Conservation (phyloP, 1,139 yeast species). For the Geotrichum candidum region DNA sequence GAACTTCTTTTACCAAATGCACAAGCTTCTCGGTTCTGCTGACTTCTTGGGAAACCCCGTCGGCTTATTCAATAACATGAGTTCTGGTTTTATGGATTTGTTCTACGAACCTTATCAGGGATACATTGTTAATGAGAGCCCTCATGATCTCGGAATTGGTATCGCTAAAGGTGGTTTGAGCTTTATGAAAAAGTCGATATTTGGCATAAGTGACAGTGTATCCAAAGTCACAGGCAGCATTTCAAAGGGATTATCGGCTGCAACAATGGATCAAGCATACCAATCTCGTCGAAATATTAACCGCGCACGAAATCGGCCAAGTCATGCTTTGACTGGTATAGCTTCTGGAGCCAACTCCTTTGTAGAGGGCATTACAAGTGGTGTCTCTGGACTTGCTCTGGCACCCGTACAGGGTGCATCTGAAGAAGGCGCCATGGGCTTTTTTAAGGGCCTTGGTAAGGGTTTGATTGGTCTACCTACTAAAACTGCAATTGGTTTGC, state of each 20-base stretch:
- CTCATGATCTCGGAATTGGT: slow-evolving; percentile 92
- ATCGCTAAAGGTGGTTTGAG: slow-evolving; percentile 93
- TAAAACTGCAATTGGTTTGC: slow-evolving; percentile 89
- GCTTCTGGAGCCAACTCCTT: slow-evolving; percentile 84
- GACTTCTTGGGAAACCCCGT: slow-evolving; percentile 96
- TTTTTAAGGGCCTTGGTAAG: slow-evolving; percentile 85
- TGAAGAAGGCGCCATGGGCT: slow-evolving; percentile 81
- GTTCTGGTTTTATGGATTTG: slow-evolving; percentile 92
- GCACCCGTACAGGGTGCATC: slow-evolving; percentile 89
- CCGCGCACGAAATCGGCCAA: slow-evolving; percentile 70
- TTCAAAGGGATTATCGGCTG: slow-evolving; percentile 88
- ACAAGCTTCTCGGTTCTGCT: slow-evolving; percentile 90
- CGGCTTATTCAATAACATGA: slow-evolving; percentile 82
- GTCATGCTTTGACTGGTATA: slow-evolving; percentile 82
- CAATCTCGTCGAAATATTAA: slow-evolving; percentile 74
- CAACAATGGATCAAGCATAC: slow-evolving; percentile 77
- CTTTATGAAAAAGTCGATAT: slow-evolving; percentile 87
- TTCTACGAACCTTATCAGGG: slow-evolving; percentile 98
- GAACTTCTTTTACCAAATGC: slow-evolving; percentile 84
- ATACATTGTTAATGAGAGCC: slow-evolving; percentile 84
- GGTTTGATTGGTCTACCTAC: slow-evolving; percentile 93
- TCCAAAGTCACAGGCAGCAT: slow-evolving; percentile 89
- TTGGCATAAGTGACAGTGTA: slow-evolving; percentile 88
- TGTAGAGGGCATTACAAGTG: slow-evolving; percentile 79
- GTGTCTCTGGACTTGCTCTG: slow-evolving; percentile 80